Evolutionary conservation across 352 stramenopile species (phyloP), one percentile per base, ranked within the genome.

Genomic region (Globisporangium okanoganense): DNA sequence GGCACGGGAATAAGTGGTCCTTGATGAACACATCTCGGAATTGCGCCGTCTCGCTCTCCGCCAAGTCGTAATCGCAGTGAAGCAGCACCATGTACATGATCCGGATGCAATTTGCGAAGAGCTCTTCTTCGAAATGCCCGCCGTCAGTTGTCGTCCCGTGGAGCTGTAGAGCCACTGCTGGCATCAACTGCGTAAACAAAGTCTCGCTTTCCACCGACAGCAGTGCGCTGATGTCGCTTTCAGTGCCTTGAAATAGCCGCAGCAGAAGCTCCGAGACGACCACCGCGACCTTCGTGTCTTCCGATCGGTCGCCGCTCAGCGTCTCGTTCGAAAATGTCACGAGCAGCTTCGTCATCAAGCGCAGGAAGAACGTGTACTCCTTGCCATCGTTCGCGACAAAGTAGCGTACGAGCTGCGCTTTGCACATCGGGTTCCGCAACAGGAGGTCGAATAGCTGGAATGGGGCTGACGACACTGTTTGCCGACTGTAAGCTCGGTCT

Each of bases 341-440:
- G 4, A 91, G 66, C 38, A 92, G 61, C 61, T 85, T 90, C 9
- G 75, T 58, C 77, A 88, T 88, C 16, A 90, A 36, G 0, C 78
- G 78, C 22, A 90, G 51, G 58, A 92, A 91, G 67, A 88, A 88
- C 0, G 76, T 75, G 43, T 76, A 90, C 52, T 89, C 78, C 25
- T 82, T 84, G 55, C 64, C 71, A 62, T 82, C 70, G 27, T 87
- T 89, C 36, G 54, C 62, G 18, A 84, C 43, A 54, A 90, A 90
- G 38, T 87, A 87, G 33, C 63, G 56, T 13, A 86, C 57, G 7
- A 92, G 48, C 47, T 90, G 82, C 3, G 67, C 52, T 38, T 72
- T 66, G 53, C 82, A 90, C 12, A 78, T 78, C 25, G 69, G 51
- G 48, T 84, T 77, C 14, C 60, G 64, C 35, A 92, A 43, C 49